A percentile compares a stretch with the other conserved stretches of the same genome.
Conservation (phyloP, 129 eudicot species). For the Flaveria ramosissima region DNA sequence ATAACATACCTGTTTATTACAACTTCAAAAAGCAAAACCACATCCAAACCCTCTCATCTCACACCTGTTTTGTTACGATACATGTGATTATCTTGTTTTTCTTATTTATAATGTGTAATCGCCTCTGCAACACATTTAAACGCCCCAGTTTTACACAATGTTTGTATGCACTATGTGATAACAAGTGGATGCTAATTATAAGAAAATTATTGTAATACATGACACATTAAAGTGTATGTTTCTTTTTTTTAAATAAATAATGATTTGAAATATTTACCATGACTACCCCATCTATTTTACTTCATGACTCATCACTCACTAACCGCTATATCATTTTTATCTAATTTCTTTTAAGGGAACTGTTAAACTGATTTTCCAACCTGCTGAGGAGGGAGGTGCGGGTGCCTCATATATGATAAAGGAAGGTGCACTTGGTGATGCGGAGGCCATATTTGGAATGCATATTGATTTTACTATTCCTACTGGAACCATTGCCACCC, state of each 20-base stretch:
- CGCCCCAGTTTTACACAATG: background rate
- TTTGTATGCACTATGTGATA: background rate
- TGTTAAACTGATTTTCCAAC: constrained; percentile 81
- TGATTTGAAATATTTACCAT: no score
- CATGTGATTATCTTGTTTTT: background rate
- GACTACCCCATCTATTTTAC: background rate
- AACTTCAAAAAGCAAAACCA: background rate
- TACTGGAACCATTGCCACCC: constrained; percentile 58
- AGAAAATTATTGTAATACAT: no score
- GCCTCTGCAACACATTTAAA: no score
- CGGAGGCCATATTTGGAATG: constrained; percentile 85
- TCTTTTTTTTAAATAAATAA: no score
- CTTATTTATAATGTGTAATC: background rate
- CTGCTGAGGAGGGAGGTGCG: constrained; percentile 94
- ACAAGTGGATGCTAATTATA: no score
- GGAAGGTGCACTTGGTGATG: constrained; percentile 75
- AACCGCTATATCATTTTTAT: background rate
- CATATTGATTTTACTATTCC: constrained; percentile 50
- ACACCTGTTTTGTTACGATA: background rate
- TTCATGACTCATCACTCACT: background rate
- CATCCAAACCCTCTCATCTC: background rate
- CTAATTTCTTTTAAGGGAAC: constrained; percentile 52
- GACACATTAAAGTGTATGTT: no score
- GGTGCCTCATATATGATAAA: constrained; percentile 80
- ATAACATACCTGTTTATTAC: background rate